phyloP scores from a whole-genome alignment of 495 filamentous ascomycete species.

The Neurospora sp. region DNA sequence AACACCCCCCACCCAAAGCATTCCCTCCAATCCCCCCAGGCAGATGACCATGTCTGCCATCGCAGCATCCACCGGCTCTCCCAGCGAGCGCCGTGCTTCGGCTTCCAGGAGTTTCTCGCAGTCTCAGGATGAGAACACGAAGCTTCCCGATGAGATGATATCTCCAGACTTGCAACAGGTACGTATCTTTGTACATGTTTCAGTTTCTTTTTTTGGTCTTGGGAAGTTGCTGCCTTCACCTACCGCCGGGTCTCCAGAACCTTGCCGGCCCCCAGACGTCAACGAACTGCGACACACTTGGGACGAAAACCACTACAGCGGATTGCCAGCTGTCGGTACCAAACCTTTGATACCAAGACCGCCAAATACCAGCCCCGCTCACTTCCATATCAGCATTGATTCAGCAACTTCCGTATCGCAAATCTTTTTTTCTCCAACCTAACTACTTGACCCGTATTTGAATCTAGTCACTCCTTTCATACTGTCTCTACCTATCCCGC shows the following conservation, averaged over 20 bases:
- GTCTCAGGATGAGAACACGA: slow-evolving; percentile 34
- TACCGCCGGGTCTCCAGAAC: background rate
- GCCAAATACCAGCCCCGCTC: background rate
- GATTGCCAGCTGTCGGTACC: background rate
- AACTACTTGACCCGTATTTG: background rate
- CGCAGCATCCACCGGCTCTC: slow-evolving; percentile 37
- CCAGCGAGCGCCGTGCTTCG: slow-evolving; percentile 29
- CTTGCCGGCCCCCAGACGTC: background rate
- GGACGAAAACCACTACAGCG: background rate
- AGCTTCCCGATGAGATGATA: slow-evolving; percentile 11
- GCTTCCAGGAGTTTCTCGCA: slow-evolving; percentile 21
- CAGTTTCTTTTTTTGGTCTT: background rate
- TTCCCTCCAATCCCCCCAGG: slow-evolving; percentile 3
- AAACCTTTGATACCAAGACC: background rate
- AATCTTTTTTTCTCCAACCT: background rate
- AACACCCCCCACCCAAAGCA: slow-evolving; percentile 1
- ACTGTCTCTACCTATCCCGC: background rate
- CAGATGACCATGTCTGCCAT: slow-evolving; percentile 33
- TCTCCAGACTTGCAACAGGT: background rate
- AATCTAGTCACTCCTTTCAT: background rate
- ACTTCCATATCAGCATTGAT: background rate
- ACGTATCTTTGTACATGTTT: background rate
- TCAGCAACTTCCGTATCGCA: background rate
- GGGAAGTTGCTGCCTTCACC: background rate
- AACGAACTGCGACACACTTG: background rate